Evolutionary conservation across 2,329 filamentous ascomycete genomes (phyloP).

Genomic region (Aspergillus proliferans): DNA sequence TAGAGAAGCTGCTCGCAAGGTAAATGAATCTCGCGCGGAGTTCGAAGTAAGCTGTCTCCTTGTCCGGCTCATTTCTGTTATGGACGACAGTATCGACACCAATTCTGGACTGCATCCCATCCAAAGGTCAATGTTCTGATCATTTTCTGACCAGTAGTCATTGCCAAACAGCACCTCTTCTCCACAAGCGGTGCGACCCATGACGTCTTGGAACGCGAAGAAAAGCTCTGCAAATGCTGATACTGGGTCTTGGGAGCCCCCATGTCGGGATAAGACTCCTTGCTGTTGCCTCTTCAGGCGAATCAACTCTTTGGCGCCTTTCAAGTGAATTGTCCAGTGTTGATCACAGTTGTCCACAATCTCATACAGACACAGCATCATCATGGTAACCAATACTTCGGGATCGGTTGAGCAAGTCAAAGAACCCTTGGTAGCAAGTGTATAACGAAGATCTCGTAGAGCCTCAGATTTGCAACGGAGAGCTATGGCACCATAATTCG

Average conservation of each 20-base stretch:
- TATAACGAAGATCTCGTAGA: constrained; percentile 30
- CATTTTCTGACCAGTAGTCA: constrained; percentile 42
- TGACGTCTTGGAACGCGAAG: constrained; percentile 49
- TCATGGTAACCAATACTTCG: constrained; percentile 39
- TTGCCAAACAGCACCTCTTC: constrained; percentile 42
- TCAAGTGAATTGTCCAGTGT: constrained; percentile 45
- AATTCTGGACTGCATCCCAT: constrained; percentile 46
- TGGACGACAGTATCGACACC: constrained; percentile 42
- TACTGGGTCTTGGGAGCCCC: constrained; percentile 16
- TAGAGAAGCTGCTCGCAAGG: constrained; percentile 28
- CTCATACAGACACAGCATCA: constrained; percentile 43
- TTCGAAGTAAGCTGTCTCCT: constrained; percentile 22
- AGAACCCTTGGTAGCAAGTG: constrained; percentile 23
- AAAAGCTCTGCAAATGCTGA: constrained; percentile 41
- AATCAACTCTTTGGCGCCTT: constrained; percentile 44
- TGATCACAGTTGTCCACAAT: constrained; percentile 40
- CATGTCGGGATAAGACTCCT: constrained; percentile 5
- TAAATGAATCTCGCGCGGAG: constrained; percentile 20
- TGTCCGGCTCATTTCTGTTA: constrained; percentile 42
- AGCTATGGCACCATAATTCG: constrained; percentile 24
- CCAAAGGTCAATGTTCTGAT: constrained; percentile 39
- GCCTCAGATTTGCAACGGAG: constrained; percentile 34
- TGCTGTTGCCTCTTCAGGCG: constrained; percentile 29
- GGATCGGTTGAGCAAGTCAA: constrained; percentile 23
- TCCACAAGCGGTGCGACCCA: constrained; percentile 46